These are phyloP conservation scores for Acanthamoeba lenticulata DNA, from an alignment of 208 protist species.

Conservation along the genomic window DNA sequence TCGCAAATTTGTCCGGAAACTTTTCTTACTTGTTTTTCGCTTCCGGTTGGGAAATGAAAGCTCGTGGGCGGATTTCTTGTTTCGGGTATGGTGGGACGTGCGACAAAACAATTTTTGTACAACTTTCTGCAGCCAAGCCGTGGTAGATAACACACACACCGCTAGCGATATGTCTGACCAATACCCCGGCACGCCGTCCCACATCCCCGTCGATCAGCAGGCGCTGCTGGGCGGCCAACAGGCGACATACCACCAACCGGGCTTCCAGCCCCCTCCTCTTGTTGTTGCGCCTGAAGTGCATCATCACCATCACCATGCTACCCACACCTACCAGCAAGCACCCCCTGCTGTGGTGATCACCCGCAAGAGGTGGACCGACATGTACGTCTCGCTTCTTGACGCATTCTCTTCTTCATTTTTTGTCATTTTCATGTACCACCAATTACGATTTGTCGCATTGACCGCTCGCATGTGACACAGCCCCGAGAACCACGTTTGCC, in stretches of 20 bases:
- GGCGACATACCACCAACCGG: neutral
- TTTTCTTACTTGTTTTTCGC: too few species aligned
- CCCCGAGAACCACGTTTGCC: conserved; percentile 59
- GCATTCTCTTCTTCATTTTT: neutral
- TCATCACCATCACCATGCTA: neutral
- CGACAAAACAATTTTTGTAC: too few species aligned
- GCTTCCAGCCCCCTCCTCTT: neutral
- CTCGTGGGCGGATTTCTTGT: too few species aligned
- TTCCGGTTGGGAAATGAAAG: too few species aligned
- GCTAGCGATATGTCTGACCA: neutral
- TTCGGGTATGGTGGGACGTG: too few species aligned
- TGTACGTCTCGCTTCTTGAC: conserved; percentile 30
- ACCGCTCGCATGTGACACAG: neutral
- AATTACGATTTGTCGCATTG: neutral
- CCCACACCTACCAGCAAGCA: conserved; percentile 52
- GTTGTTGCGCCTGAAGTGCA: too few species aligned
- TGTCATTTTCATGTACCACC: neutral
- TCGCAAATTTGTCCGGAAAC: too few species aligned
- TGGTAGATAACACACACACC: too few species aligned
- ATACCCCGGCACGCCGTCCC: neutral
- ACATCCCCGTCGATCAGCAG: neutral
- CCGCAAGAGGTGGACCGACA: conserved; percentile 11
- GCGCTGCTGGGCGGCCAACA: neutral
- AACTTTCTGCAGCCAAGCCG: too few species aligned
- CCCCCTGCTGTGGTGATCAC: neutral